These are phyloP conservation scores for Colletotrichum musicola DNA, from an alignment of 2,329 filamentous ascomycete genomes.

Conservation along the genomic window DNA sequence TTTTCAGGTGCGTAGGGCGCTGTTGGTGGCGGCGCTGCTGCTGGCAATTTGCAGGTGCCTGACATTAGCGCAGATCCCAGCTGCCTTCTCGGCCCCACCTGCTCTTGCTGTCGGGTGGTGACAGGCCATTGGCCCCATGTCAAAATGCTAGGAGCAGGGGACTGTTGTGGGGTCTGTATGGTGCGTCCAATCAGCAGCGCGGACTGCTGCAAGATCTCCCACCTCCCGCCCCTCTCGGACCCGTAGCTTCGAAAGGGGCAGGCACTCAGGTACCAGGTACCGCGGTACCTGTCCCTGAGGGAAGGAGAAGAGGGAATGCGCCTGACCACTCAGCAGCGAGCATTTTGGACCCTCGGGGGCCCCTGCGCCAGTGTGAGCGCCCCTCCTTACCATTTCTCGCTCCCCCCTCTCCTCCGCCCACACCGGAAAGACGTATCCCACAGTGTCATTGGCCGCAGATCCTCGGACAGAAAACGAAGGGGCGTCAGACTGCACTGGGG, in stretches of 20 bases:
- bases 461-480: slow-evolving; percentile 20
- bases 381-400: not conserved
- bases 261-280: slow-evolving; percentile 7
- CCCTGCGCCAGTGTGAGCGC: not conserved
- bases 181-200: not conserved
- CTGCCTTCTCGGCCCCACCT: slow-evolving; percentile 22
- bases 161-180: not conserved
- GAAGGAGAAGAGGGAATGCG: slow-evolving; percentile 6
- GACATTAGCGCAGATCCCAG: slow-evolving; percentile 37
- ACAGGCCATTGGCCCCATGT: slow-evolving; percentile 14
- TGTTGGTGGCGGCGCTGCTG: not conserved
- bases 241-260: slow-evolving; percentile 21
- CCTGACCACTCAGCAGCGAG: slow-evolving; percentile 9
- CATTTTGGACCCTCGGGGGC: not conserved
- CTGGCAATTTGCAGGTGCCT: slow-evolving; percentile 20
- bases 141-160: not conserved
- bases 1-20: not conserved
- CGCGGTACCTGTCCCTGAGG: slow-evolving; percentile 12
- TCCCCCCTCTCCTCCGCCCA: slow-evolving; percentile 1
- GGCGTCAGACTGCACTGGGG: slow-evolving; percentile 2
- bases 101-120: slow-evolving; percentile 16
- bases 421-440: slow-evolving; percentile 2
- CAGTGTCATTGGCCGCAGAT: slow-evolving; percentile 30
- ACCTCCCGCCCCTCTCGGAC: slow-evolving; percentile 4
- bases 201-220: slow-evolving; percentile 5